Percentiles rank a stretch among this genome's conserved stretches.
Conservation (phyloP, 2,329 filamentous ascomycete genomes). For the Pyricularia sp. region DNA sequence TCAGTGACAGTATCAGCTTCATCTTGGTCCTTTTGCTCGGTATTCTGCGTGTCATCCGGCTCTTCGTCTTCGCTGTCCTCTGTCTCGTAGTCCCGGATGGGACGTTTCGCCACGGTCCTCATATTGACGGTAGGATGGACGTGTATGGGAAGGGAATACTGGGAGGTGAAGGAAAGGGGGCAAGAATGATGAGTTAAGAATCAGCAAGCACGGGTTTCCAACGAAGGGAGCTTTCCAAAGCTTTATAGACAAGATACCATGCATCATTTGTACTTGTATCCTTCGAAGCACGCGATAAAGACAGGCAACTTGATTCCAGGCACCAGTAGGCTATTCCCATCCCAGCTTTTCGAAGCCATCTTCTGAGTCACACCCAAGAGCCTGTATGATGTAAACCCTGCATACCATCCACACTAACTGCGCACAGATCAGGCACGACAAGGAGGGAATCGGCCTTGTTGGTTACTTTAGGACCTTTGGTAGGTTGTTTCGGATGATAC, state of each 20-base stretch:
- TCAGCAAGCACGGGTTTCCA: not conserved
- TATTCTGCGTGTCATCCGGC: not conserved
- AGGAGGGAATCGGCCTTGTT: not conserved
- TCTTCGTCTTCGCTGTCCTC: not conserved
- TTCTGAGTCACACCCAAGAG: not conserved
- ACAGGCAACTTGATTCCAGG: not conserved
- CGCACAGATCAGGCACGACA: not conserved
- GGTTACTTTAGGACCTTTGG: not conserved
- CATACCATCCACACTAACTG: not conserved
- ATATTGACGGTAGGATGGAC: not conserved
- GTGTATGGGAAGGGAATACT: not conserved
- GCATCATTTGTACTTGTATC: not conserved
- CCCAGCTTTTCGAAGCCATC: not conserved
- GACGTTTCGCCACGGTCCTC: not conserved
- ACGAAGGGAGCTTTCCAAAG: not conserved
- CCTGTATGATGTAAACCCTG: not conserved
- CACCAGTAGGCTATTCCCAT: not conserved
- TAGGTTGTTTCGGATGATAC: not conserved
- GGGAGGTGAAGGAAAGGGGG: not conserved
- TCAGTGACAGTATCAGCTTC: conserved; percentile 9
- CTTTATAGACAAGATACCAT: not conserved
- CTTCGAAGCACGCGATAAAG: not conserved
- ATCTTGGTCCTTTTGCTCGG: not conserved
- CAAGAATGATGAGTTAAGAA: not conserved
- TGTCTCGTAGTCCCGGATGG: not conserved